Evolutionary conservation across 2,329 filamentous ascomycete genomes (phyloP).

Genomic region (Fusarium tanahbumbuense): DNA sequence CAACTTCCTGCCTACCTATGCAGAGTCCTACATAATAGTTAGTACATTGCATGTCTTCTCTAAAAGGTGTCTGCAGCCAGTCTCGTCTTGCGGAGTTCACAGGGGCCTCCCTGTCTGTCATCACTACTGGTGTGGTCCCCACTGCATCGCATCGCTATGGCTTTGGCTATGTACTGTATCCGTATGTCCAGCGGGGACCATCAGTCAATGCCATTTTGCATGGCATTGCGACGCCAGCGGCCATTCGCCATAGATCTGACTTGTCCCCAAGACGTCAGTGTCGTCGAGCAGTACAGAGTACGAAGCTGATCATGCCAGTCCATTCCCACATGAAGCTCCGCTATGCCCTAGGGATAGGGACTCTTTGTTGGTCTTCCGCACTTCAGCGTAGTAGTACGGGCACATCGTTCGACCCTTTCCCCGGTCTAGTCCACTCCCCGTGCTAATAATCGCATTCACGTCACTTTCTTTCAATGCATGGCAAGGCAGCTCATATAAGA

Average conservation of each 20-base stretch:
- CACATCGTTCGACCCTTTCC: slow-evolving; percentile 47
- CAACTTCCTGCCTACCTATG: slow-evolving; percentile 15
- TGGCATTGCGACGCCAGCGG: slow-evolving; percentile 47
- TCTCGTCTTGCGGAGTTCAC: slow-evolving; percentile 39
- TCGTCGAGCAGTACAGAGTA: slow-evolving; percentile 39
- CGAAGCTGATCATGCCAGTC: slow-evolving; percentile 47
- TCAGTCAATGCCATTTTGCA: slow-evolving; percentile 47
- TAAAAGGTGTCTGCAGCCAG: slow-evolving; percentile 23
- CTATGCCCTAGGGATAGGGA: slow-evolving; percentile 43
- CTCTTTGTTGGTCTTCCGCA: slow-evolving; percentile 45
- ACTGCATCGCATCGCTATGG: slow-evolving; percentile 41
- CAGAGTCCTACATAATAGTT: slow-evolving; percentile 4
- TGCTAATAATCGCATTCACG: slow-evolving; percentile 40
- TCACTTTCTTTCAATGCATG: slow-evolving; percentile 41
- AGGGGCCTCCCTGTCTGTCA: slow-evolving; percentile 47
- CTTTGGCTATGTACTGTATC: slow-evolving; percentile 37
- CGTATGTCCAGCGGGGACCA: slow-evolving; percentile 37
- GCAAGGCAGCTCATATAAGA: slow-evolving; percentile 44
- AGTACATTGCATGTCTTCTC: neutral
- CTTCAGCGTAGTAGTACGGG: slow-evolving; percentile 43
- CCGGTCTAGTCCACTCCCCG: slow-evolving; percentile 38
- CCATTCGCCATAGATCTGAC: slow-evolving; percentile 47
- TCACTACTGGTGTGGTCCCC: slow-evolving; percentile 38
- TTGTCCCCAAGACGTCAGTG: slow-evolving; percentile 45
- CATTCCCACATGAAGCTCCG: slow-evolving; percentile 44